Conservation (phyloP, 257 asterid species). For the Plectranthus barbatus region DNA sequence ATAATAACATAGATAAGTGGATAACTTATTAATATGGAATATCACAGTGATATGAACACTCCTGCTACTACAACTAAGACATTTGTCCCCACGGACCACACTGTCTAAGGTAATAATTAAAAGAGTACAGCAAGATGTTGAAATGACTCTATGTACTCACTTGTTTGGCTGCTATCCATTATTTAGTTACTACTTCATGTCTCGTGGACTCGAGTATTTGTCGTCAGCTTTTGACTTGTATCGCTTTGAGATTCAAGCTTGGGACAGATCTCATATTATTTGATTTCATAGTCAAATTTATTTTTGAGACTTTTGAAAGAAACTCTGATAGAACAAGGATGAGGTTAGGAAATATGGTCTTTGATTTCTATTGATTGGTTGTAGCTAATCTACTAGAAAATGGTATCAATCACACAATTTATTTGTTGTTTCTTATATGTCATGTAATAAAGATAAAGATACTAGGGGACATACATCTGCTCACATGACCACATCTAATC, state of each 20-base stretch:
- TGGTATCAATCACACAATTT: not conserved
- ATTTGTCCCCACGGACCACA: not conserved
- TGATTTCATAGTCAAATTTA: not conserved
- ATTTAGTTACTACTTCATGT: not conserved
- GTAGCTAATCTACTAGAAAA: not conserved
- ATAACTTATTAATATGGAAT: not conserved
- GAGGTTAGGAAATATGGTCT: not conserved
- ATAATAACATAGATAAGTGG: not conserved
- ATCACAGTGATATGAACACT: not conserved
- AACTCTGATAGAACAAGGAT: not conserved
- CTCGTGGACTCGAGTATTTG: not conserved
- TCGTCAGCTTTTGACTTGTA: not conserved
- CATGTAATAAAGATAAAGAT: not conserved
- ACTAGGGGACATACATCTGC: not conserved
- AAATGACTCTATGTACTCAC: not conserved
- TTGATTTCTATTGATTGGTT: not conserved
- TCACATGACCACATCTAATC: not conserved
- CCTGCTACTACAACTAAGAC: not conserved
- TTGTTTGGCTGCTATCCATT: slow-evolving; percentile 7
- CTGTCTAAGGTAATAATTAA: not conserved
- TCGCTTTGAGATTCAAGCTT: not conserved
- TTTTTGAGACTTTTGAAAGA: not conserved
- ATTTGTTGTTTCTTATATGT: not conserved
- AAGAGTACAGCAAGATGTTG: slow-evolving; percentile 7
- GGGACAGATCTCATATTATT: not conserved